Conservation (phyloP, 129 eudicot species). For the Sambucus nigra region DNA sequence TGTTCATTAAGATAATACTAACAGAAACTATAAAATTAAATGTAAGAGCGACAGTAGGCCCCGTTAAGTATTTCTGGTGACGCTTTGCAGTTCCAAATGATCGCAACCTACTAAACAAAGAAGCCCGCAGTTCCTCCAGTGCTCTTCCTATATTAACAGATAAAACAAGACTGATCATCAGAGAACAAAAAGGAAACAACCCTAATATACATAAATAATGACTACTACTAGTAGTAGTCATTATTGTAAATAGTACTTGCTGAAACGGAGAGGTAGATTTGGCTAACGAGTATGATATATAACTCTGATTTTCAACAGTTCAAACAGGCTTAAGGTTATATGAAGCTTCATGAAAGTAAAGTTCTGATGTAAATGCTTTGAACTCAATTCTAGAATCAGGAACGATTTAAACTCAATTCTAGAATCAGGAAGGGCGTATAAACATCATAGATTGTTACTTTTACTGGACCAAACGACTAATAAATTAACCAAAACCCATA, state of each 20-base stretch:
- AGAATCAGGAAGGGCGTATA: too few species aligned
- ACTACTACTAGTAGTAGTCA: too few species aligned
- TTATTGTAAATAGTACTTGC: too few species aligned
- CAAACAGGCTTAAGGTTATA: not conserved
- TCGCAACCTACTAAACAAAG: constrained; percentile 62
- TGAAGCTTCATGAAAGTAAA: too few species aligned
- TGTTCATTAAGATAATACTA: constrained; percentile 90
- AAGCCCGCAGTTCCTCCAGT: constrained; percentile 76
- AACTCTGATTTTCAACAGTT: not conserved
- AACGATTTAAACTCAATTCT: too few species aligned
- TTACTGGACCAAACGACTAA: too few species aligned
- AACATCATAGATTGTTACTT: too few species aligned
- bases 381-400: too few species aligned
- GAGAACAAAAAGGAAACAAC: not conserved
- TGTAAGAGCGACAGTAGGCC: constrained; percentile 82
- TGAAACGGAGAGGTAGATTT: not conserved
- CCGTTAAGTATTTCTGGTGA: constrained; percentile 67
- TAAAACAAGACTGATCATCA: constrained; percentile 3
- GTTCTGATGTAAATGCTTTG: too few species aligned
- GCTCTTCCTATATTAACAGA: constrained; percentile 54
- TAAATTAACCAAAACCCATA: too few species aligned
- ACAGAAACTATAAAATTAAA: constrained; percentile 90
- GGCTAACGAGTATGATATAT: not conserved
- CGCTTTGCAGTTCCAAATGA: constrained; percentile 44
- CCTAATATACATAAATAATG: not conserved